A percentile compares a stretch with the other conserved stretches of the same genome.
phyloP scores from a whole-genome alignment of 495 filamentous ascomycete genomes.

The Sphaerosporella brunnea region DNA sequence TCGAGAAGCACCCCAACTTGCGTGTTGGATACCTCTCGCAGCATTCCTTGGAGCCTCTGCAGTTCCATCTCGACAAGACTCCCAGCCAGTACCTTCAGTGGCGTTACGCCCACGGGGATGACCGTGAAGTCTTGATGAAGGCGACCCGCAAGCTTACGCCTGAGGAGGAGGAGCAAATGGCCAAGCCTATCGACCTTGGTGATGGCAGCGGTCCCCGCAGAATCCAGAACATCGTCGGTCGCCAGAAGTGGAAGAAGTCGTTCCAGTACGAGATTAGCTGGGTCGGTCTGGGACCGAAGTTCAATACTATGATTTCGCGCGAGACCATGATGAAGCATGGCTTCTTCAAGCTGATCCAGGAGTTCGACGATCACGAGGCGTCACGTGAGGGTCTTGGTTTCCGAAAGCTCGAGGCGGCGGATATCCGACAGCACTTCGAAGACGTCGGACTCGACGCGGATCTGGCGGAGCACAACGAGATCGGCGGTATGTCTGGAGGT shows the following conservation, averaged over 20 bases:
- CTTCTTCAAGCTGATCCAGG: constrained; percentile 84
- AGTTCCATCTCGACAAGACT: constrained; percentile 98
- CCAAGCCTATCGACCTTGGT: constrained; percentile 63
- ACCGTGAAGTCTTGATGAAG: constrained; percentile 93
- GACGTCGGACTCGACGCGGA: constrained; percentile 91
- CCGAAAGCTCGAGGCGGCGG: constrained; percentile 74
- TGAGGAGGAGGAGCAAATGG: constrained; percentile 75
- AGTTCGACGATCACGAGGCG: constrained; percentile 96
- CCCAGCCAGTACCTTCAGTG: constrained; percentile 98
- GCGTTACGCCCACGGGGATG: constrained; percentile 92
- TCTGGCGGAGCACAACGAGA: constrained; percentile 96
- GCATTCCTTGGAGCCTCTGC: constrained; percentile 95
- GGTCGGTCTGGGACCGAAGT: constrained; percentile 69
- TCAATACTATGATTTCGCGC: constrained; percentile 80
- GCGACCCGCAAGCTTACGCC: constrained; percentile 80
- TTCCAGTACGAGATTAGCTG: constrained; percentile 99
- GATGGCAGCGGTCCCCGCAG: constrained; percentile 63
- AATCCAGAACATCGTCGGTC: constrained; percentile 78
- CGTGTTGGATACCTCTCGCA: constrained; percentile 99
- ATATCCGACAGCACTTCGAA: constrained; percentile 95
- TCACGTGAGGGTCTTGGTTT: constrained; percentile 94
- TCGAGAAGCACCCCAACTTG: constrained; percentile 96
- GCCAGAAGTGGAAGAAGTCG: constrained; percentile 97
- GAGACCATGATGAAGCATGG: constrained; percentile 75
- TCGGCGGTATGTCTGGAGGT: constrained; percentile 90